Base-by-base conservation (phyloP, 2,329 filamentous ascomycete species). In the Neoarthrinium moseri region DNA sequence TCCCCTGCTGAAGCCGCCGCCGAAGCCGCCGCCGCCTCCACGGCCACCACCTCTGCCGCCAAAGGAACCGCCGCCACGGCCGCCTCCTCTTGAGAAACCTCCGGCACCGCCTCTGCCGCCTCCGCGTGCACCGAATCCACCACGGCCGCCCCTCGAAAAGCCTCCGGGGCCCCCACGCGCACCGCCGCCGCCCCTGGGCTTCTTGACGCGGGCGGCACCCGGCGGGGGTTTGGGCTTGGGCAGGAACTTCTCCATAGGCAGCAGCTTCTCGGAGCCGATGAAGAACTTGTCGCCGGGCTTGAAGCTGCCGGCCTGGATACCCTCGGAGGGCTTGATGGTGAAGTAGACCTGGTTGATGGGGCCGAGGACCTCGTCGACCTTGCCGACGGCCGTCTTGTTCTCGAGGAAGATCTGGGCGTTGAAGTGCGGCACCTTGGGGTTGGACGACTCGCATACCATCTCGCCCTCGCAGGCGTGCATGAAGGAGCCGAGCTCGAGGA, bases 271-370 rank as follows among this genome's bases (percentile, higher is more conserved):
- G 62, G 85, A 82, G 59, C 86, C 89, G 64, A 97, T 96, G 77
- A 85, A 99, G 74, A 99, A 95, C 75, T 95, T 96, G 78, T 97
- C 94, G 65, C 94, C 94, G 52, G 85, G 73, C 77, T 96, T 95
- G 84, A 97, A 99, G 32, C 88, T 94, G 49, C 85, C 83, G 51
- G 94, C 91, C 70, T 95, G 88, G 68, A 99, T 97, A 60, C 94
- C 94, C 67, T 97, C 92, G 66, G 90, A 85, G 45, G 92, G 91
- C 76, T 97, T 97, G 71, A 99, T 87, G 62, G 92, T 97, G 79
- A 99, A 99, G 78, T 87, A 96, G 62, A 97, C 89, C 72, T 96
- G 87, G 79, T 96, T 97, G 71, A 99, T 89, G 53, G 94, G 92
- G 47, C 94, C 94, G 58, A 99, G 86, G 57, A 99, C 88, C 75